Evolutionary conservation across 768 basidiomycete species (phyloP).

Genomic region (Tephrocybe sp.): DNA sequence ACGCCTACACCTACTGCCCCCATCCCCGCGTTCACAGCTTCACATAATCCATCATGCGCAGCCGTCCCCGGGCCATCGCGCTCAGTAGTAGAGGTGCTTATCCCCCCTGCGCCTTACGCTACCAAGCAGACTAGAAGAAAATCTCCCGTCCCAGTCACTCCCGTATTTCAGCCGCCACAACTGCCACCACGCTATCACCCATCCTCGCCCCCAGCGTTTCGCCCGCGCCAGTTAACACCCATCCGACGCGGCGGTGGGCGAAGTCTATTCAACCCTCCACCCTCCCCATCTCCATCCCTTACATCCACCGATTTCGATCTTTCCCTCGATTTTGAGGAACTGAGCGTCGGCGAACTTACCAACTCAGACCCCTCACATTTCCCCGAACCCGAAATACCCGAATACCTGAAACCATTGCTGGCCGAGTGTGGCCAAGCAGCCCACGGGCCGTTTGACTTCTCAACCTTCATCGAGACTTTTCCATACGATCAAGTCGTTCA

Average conservation of each 20-base stretch:
- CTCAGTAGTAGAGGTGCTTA: constrained; percentile 37
- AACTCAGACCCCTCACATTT: constrained; percentile 16
- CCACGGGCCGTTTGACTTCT: constrained; percentile 70
- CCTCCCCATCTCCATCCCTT: constrained; percentile 58
- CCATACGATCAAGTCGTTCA: constrained; percentile 68
- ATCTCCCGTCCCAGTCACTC: neutral
- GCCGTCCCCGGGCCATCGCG: constrained; percentile 15
- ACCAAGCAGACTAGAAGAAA: constrained; percentile 19
- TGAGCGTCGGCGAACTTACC: constrained; percentile 25
- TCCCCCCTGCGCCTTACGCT: constrained; percentile 40
- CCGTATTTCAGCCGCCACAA: constrained; percentile 10
- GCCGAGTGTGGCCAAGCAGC: constrained; percentile 68
- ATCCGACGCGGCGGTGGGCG: constrained; percentile 48
- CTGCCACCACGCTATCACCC: constrained; percentile 20
- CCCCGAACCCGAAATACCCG: constrained; percentile 38
- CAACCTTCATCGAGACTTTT: constrained; percentile 80
- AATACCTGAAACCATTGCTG: constrained; percentile 64
- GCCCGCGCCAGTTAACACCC: constrained; percentile 67
- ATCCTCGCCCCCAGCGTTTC: constrained; percentile 34
- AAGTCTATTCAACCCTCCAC: constrained; percentile 42
- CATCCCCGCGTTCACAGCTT: constrained; percentile 1
- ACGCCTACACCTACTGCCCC: constrained; percentile 1
- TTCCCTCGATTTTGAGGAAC: constrained; percentile 47
- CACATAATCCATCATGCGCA: constrained; percentile 10
- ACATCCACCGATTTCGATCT: constrained; percentile 48